Evolutionary conservation across 2,329 filamentous ascomycete species (phyloP).

Genomic region (Neobulgaria alba): DNA sequence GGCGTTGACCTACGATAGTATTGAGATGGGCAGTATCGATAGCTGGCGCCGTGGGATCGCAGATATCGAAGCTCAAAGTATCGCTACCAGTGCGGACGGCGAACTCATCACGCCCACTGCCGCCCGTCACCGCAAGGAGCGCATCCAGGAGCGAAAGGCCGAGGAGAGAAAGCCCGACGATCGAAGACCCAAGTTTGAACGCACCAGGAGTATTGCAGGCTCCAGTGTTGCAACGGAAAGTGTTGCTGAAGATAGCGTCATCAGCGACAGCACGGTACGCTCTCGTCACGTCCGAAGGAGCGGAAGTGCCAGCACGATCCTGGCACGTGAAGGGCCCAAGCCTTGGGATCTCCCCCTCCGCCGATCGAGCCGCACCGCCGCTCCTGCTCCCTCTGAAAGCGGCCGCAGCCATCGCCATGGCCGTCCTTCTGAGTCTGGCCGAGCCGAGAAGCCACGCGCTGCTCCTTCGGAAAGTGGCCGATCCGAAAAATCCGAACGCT

Average conservation of each 20-base stretch:
- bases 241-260: conserved; percentile 9
- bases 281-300: conserved; percentile 11
- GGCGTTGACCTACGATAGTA: conserved; percentile 24
- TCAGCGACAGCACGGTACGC: conserved; percentile 13
- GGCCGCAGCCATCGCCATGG: not conserved
- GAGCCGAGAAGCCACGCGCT: conserved; percentile 7
- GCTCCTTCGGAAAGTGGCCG: conserved; percentile 11
- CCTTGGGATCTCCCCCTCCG: not conserved
- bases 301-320: conserved; percentile 23
- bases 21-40: conserved; percentile 27
- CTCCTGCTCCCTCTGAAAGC: not conserved
- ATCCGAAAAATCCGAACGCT: not conserved
- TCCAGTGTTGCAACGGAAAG: conserved; percentile 7
- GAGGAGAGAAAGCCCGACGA: conserved; percentile 14
- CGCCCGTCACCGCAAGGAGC: conserved; percentile 20
- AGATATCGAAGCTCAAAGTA: conserved; percentile 21
- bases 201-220: conserved; percentile 11
- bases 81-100: conserved; percentile 27
- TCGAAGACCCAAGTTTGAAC: conserved; percentile 1
- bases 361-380: not conserved
- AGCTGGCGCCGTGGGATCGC: conserved; percentile 29
- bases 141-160: conserved; percentile 16
- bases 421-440: conserved; percentile 2
- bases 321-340: not conserved
- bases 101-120: conserved; percentile 29